Percentiles rank a stretch among this genome's conserved stretches.
Evolutionary conservation across 805 yeast species (phyloP).

Genomic region (Wickerhamomyces strasburgensis): DNA sequence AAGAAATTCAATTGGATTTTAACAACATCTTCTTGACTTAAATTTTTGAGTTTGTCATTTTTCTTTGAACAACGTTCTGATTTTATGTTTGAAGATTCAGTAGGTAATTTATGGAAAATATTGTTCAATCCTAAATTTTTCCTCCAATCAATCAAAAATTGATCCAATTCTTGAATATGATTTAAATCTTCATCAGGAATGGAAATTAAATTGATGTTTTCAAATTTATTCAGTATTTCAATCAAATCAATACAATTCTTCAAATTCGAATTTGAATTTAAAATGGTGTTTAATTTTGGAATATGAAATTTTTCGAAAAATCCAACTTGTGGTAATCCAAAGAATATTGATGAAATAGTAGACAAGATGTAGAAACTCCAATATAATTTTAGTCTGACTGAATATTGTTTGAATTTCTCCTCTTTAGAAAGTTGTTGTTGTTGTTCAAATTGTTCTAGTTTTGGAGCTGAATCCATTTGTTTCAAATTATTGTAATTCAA

Average conservation of each 20-base stretch:
- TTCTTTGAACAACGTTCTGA: constrained; percentile 11
- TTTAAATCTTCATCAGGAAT: constrained; percentile 15
- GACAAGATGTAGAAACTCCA: constrained; percentile 39
- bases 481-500: constrained; percentile 23
- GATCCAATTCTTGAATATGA: constrained; percentile 19
- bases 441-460: constrained; percentile 11
- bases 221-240: constrained; percentile 24
- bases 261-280: constrained; percentile 30
- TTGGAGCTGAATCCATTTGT: constrained; percentile 1
- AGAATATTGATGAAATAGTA: constrained; percentile 15
- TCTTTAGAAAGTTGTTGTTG: no score
- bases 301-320: constrained; percentile 26
- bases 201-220: constrained; percentile 14
- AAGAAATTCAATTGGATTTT: constrained; percentile 25
- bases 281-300: constrained; percentile 30
- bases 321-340: constrained; percentile 23
- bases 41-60: constrained; percentile 10
- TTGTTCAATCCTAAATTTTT: constrained; percentile 11
- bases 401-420: constrained; percentile 13
- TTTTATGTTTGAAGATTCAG: constrained; percentile 6
- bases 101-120: constrained; percentile 11
- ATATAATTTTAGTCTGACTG: constrained; percentile 34
- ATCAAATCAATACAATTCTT: constrained; percentile 29
- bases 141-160: constrained; percentile 13
- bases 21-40: constrained; percentile 16